These are phyloP conservation scores for Dentiscutata heterogama DNA, from an alignment of 371 early-diverging fungal genomes.

Conservation along the genomic window DNA sequence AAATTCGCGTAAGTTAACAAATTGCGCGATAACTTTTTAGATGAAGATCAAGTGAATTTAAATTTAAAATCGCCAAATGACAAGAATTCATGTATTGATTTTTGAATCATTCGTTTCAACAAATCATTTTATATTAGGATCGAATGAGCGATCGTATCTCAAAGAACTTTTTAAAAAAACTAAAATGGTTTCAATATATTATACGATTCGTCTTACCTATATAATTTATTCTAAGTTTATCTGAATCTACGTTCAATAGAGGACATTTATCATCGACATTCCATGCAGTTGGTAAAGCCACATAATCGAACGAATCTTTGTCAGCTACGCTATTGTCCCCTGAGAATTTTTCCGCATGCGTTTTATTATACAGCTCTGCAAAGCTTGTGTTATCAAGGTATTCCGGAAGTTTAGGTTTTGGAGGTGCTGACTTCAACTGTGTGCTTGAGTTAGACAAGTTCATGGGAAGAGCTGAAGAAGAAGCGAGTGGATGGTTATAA, in stretches of 20 bases:
- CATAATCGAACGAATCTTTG: neutral
- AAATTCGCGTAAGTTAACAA: neutral
- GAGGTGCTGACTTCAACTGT: slow-evolving; percentile 6
- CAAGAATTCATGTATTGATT: too few relatives aligned
- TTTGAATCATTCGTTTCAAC: too few relatives aligned
- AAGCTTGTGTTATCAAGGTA: slow-evolving; percentile 46
- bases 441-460: neutral
- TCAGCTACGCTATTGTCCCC: neutral
- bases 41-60: too few relatives aligned
- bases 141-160: too few relatives aligned
- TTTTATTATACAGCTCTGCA: slow-evolving; percentile 43
- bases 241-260: slow-evolving; percentile 63
- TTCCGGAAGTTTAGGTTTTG: slow-evolving; percentile 37
- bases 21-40: neutral
- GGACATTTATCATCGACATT: slow-evolving; percentile 69
- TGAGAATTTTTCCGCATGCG: neutral
- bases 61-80: too few relatives aligned
- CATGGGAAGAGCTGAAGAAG: neutral
- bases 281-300: slow-evolving; percentile 69
- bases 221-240: slow-evolving; percentile 67
- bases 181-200: too few relatives aligned
- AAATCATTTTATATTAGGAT: too few relatives aligned
- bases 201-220: slow-evolving; percentile 56
- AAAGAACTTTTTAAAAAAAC: too few relatives aligned
- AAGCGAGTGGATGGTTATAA: neutral